A percentile compares a stretch with the other conserved stretches of the same genome.
These are phyloP conservation scores for Antarctomyces pellizariae DNA, from an alignment of 495 filamentous ascomycete species.

Conservation along the genomic window DNA sequence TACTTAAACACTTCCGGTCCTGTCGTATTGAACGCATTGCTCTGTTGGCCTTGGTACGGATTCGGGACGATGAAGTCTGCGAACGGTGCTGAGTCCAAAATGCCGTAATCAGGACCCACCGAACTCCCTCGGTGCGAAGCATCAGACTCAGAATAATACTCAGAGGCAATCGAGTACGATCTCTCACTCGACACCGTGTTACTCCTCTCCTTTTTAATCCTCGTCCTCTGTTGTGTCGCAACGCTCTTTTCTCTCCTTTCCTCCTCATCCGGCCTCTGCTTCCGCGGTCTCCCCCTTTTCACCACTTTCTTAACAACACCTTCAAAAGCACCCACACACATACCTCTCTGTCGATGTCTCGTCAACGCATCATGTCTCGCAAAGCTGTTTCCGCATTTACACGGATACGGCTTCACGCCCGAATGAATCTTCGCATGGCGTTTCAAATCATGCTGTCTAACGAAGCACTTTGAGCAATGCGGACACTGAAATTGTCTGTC, in stretches of 20 bases:
- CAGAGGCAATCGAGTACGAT: constrained; percentile 9
- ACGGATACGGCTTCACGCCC: constrained; percentile 77
- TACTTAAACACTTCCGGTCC: no score
- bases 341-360: constrained; percentile 76
- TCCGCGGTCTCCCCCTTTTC: constrained; percentile 38
- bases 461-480: constrained; percentile 79
- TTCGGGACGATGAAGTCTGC: no score
- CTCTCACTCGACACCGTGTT: no score
- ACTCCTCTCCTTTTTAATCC: constrained; percentile 24
- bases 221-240: no score
- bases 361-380: constrained; percentile 87
- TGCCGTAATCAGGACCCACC: no score
- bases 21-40: no score
- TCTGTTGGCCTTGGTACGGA: no score
- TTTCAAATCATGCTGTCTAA: constrained; percentile 90
- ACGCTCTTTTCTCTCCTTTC: constrained; percentile 44
- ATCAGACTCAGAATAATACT: constrained; percentile 16
- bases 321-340: constrained; percentile 82
- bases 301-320: constrained; percentile 49
- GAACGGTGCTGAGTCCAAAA: no score
- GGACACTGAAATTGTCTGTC: constrained; percentile 84
- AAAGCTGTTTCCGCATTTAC: constrained; percentile 75
- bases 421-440: constrained; percentile 92
- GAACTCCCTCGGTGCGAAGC: no score
- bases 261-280: constrained; percentile 40